Conservation (phyloP, 2,329 filamentous ascomycete species). For the Colletotrichum sp. region DNA sequence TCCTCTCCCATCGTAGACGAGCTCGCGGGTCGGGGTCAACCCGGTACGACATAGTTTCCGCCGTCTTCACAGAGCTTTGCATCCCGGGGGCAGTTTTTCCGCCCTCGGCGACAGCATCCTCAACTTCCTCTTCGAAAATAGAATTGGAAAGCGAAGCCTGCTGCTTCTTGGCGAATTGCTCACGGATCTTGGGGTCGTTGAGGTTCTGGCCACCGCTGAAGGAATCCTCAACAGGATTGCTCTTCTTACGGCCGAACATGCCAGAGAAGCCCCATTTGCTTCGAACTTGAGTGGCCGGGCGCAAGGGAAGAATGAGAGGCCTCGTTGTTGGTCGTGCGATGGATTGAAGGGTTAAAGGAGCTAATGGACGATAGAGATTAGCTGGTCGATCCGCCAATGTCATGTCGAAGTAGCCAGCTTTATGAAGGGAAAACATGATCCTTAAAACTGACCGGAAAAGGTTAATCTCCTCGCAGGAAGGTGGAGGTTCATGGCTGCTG, state of each 20-base stretch:
- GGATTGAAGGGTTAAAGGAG: constrained; percentile 6
- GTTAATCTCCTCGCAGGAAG: constrained; percentile 25
- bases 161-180: constrained; percentile 40
- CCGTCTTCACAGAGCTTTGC: constrained; percentile 41
- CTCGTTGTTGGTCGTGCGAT: neutral
- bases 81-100: constrained; percentile 24
- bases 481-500: constrained; percentile 24
- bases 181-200: constrained; percentile 46
- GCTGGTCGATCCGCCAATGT: constrained; percentile 10
- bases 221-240: neutral
- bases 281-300: constrained; percentile 37
- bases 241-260: constrained; percentile 34
- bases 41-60: constrained; percentile 62
- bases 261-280: constrained; percentile 46
- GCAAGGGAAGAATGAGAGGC: constrained; percentile 26
- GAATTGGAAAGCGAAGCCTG: constrained; percentile 55
- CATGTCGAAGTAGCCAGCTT: neutral
- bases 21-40: constrained; percentile 78
- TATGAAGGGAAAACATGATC: neutral
- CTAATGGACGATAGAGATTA: neutral
- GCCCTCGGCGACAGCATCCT: constrained; percentile 41
- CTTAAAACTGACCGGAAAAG: constrained; percentile 17
- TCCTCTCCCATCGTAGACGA: constrained; percentile 79
- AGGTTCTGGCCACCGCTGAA: constrained; percentile 40
- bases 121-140: constrained; percentile 66